These are phyloP conservation scores for Cymbopogon flexuosus DNA, from an alignment of 202 grass and related monocot species.

Conservation along the genomic window DNA sequence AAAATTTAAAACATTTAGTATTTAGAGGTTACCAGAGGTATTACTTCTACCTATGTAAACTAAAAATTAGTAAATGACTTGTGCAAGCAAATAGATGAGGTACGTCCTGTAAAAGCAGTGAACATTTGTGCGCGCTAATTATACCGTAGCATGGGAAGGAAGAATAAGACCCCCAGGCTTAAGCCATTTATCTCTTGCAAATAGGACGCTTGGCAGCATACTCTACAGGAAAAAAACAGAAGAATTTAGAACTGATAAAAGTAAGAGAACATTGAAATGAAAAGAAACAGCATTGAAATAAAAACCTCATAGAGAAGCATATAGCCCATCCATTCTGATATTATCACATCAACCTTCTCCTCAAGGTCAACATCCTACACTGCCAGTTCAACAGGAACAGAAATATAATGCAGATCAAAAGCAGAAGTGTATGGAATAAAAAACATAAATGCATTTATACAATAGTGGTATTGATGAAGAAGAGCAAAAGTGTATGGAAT, in stretches of 20 bases:
- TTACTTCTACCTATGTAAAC: not conserved
- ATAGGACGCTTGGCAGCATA: constrained; percentile 81
- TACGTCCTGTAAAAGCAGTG: not conserved
- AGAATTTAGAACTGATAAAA: constrained; percentile 12
- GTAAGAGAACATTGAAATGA: constrained; percentile 12
- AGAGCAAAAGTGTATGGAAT: not conserved
- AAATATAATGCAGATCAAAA: constrained; percentile 21
- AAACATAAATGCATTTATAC: constrained; percentile 11
- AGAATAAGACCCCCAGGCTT: constrained; percentile 94
- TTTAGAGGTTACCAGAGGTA: not conserved
- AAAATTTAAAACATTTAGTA: not conserved
- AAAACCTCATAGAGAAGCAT: constrained; percentile 87
- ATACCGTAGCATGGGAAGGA: constrained; percentile 91
- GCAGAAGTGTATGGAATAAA: not conserved
- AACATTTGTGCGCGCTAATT: not conserved
- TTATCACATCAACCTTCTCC: constrained; percentile 92
- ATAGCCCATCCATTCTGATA: constrained; percentile 99
- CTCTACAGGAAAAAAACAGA: constrained; percentile 44
- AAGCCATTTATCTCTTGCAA: constrained; percentile 97
- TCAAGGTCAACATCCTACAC: constrained; percentile 72
- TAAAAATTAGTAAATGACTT: not conserved
- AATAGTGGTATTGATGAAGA: not conserved
- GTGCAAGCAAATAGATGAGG: not conserved
- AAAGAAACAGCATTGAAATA: constrained; percentile 10
- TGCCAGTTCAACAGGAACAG: constrained; percentile 33